A percentile compares a stretch with the other conserved stretches of the same genome.
Conservation (phyloP, 1,139 yeast species). For the Pichia inconspicua region DNA sequence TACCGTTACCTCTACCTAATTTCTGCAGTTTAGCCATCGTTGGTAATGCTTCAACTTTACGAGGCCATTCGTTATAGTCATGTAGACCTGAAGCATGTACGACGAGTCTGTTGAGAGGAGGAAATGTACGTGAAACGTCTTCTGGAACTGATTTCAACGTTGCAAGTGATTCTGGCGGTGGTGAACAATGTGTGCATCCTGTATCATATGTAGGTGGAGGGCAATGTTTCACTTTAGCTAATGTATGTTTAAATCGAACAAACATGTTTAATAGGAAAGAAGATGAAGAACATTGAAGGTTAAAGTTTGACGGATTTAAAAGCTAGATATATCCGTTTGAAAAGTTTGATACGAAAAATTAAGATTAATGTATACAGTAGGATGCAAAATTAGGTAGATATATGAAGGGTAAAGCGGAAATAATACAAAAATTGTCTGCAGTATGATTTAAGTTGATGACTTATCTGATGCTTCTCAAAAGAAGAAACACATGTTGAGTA, state of each 20-base stretch:
- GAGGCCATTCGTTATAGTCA: slow-evolving; percentile 41
- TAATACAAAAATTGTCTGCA: too few relatives aligned
- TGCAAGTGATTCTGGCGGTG: slow-evolving; percentile 25
- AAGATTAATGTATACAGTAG: too few relatives aligned
- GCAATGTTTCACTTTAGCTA: slow-evolving; percentile 27
- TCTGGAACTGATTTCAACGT: slow-evolving; percentile 14
- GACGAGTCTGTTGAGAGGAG: slow-evolving; percentile 48
- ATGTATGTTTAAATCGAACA: background rate
- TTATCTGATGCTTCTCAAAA: background rate
- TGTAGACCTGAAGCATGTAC: slow-evolving; percentile 39
- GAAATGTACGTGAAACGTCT: slow-evolving; percentile 41
- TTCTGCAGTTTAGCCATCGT: slow-evolving; percentile 24
- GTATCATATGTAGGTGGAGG: slow-evolving; percentile 50
- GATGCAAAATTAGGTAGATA: too few relatives aligned
- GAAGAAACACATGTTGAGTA: background rate
- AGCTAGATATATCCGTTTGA: too few relatives aligned
- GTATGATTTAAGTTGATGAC: too few relatives aligned
- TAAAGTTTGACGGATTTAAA: background rate
- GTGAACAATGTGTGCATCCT: slow-evolving; percentile 53
- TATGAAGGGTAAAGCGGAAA: background rate
- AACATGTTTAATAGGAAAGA: background rate
- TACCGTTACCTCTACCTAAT: slow-evolving; percentile 14
- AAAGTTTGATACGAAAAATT: too few relatives aligned
- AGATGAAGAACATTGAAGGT: background rate
- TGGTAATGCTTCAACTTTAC: slow-evolving; percentile 44